Evolutionary conservation across 2,329 filamentous ascomycete species (phyloP).

Genomic region (Colletotrichum sp.): DNA sequence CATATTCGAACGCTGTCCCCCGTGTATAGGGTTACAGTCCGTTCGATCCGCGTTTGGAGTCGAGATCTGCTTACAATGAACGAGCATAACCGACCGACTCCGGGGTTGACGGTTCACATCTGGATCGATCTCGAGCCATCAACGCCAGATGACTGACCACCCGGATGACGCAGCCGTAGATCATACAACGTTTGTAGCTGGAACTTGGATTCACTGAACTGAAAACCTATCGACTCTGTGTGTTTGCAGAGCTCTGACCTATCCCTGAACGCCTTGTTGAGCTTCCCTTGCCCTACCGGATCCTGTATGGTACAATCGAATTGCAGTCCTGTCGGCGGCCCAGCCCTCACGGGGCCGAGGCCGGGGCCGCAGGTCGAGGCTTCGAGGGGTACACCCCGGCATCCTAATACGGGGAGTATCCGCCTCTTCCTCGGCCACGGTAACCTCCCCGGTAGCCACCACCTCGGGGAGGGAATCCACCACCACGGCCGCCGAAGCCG

Average conservation of each 20-base stretch:
- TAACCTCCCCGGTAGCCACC: constrained; percentile 73
- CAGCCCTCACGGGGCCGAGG: background rate
- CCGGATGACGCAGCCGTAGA: background rate
- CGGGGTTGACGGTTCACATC: background rate
- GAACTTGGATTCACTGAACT: background rate
- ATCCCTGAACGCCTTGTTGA: constrained; percentile 17
- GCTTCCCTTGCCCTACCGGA: constrained; percentile 5
- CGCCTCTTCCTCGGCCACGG: constrained; percentile 68
- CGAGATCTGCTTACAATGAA: background rate
- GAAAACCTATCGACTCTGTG: background rate
- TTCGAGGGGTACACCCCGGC: background rate
- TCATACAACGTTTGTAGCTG: background rate
- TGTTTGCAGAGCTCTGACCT: constrained; percentile 2
- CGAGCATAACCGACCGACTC: background rate
- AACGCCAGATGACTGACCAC: background rate
- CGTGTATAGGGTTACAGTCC: background rate
- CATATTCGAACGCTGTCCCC: background rate
- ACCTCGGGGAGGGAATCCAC: constrained; percentile 48
- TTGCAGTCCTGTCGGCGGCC: background rate
- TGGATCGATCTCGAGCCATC: background rate
- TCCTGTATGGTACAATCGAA: constrained; percentile 22
- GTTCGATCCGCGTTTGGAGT: background rate
- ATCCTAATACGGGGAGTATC: constrained; percentile 67
- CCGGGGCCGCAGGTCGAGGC: background rate
- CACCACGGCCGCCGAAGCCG: constrained; percentile 56